Percentiles rank a stretch among this genome's conserved stretches.
Conservation (phyloP, 2,329 filamentous ascomycete genomes). For the Penicillium sp. region DNA sequence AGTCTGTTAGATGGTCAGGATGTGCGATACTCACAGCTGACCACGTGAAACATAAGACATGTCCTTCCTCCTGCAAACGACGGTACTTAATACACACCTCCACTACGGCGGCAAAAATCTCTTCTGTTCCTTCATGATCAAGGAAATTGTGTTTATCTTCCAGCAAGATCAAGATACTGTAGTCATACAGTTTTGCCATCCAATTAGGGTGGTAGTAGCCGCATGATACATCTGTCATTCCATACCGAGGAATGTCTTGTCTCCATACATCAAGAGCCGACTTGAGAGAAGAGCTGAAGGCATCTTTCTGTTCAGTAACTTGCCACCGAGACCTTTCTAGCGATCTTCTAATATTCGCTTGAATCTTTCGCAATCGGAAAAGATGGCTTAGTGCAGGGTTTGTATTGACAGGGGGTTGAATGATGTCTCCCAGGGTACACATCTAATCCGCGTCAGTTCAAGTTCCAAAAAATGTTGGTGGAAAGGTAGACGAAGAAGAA, state of each 20-base stretch:
- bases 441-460: constrained; percentile 15
- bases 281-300: constrained; percentile 21
- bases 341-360: constrained; percentile 26
- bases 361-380: constrained; percentile 28
- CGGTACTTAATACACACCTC: constrained; percentile 28
- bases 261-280: constrained; percentile 27
- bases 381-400: constrained; percentile 25
- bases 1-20: not conserved
- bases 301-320: constrained; percentile 7
- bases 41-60: constrained; percentile 32
- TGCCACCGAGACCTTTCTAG: constrained; percentile 14
- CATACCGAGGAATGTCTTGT: constrained; percentile 29
- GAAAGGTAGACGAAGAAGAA: not conserved
- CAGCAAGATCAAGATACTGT: constrained; percentile 29
- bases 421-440: constrained; percentile 22
- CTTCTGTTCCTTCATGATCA: constrained; percentile 24
- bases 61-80: constrained; percentile 28
- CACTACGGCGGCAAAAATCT: constrained; percentile 26
- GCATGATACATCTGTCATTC: constrained; percentile 20
- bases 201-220: constrained; percentile 28
- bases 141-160: constrained; percentile 25
- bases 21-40: constrained; percentile 24
- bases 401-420: constrained; percentile 19
- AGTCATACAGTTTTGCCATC: constrained; percentile 30
- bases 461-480: not conserved